These are phyloP conservation scores for Pochonia chlamydosporia DNA, from an alignment of 2,329 filamentous ascomycete genomes.

Conservation along the genomic window DNA sequence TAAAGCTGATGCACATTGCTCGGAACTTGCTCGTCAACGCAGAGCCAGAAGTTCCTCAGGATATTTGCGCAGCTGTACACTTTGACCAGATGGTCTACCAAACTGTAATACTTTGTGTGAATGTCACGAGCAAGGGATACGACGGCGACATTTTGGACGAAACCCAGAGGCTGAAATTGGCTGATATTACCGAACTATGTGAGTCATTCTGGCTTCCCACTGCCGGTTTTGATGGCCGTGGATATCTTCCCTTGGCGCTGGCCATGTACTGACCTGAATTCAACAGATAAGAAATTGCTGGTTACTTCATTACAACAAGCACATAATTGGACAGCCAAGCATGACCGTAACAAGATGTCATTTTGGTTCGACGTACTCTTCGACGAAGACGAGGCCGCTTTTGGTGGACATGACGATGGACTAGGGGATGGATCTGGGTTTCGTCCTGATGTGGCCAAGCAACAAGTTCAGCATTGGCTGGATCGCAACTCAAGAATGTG, in stretches of 20 bases:
- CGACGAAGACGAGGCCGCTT: conserved; percentile 47
- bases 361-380: conserved; percentile 64
- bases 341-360: conserved; percentile 64
- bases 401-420: conserved; percentile 44
- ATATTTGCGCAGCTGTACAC: conserved; percentile 57
- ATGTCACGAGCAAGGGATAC: conserved; percentile 62
- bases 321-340: conserved; percentile 64
- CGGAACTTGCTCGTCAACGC: conserved; percentile 59
- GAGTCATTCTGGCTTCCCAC: conserved; percentile 20
- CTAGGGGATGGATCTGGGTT: conserved; percentile 48
- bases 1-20: conserved; percentile 63
- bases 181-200: conserved; percentile 62
- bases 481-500: conserved; percentile 55
- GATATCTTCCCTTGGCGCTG: not conserved
- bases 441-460: conserved; percentile 50
- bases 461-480: conserved; percentile 58
- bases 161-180: conserved; percentile 47
- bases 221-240: not conserved
- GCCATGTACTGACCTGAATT: conserved; percentile 5
- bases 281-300: conserved; percentile 58
- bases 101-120: conserved; percentile 59
- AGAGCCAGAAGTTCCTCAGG: conserved; percentile 59
- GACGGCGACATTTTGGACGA: conserved; percentile 59
- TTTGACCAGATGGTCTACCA: conserved; percentile 63
- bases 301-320: conserved; percentile 62